These are phyloP conservation scores for Fusarium palustre DNA, from an alignment of 2,329 filamentous ascomycete genomes.

Conservation along the genomic window DNA sequence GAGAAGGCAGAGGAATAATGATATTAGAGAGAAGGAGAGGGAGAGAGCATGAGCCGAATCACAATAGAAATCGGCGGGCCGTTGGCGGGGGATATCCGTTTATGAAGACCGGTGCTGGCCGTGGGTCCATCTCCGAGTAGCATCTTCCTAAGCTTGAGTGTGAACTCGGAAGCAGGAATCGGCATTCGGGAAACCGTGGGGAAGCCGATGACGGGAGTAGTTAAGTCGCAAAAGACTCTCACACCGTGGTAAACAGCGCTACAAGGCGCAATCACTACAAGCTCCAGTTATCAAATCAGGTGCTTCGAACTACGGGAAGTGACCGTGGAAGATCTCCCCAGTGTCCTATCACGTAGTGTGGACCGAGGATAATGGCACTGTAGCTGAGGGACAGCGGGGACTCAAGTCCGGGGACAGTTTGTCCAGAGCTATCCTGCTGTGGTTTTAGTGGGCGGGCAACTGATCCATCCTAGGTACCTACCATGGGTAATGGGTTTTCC, in stretches of 20 bases:
- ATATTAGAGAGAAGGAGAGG: not conserved
- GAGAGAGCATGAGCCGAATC: conserved; percentile 25
- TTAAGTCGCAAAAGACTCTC: not conserved
- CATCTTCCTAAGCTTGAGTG: conserved; percentile 8
- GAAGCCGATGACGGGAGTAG: not conserved
- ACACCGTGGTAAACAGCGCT: not conserved
- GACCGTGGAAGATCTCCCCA: conserved; percentile 23
- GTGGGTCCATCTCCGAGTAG: conserved; percentile 26
- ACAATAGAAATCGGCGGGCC: conserved; percentile 34
- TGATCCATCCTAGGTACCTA: not conserved
- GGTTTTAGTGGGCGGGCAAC: conserved; percentile 32
- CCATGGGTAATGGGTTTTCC: conserved; percentile 45
- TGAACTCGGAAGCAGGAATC: conserved; percentile 44
- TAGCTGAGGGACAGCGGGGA: conserved; percentile 36
- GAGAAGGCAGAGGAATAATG: not conserved
- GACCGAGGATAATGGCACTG: conserved; percentile 34
- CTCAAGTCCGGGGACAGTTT: conserved; percentile 37
- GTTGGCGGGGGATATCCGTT: conserved; percentile 42
- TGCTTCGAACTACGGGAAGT: conserved; percentile 7
- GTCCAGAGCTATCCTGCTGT: conserved; percentile 8
- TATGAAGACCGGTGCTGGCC: conserved; percentile 42
- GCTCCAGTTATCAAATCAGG: not conserved
- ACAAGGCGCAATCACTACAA: not conserved
- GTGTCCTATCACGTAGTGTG: conserved; percentile 12
- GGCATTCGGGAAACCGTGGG: conserved; percentile 37